Evolutionary conservation across 2,329 filamentous ascomycete species (phyloP), one percentile per base, ranked within the genome.

Genomic region (Laburnicola sp.): DNA sequence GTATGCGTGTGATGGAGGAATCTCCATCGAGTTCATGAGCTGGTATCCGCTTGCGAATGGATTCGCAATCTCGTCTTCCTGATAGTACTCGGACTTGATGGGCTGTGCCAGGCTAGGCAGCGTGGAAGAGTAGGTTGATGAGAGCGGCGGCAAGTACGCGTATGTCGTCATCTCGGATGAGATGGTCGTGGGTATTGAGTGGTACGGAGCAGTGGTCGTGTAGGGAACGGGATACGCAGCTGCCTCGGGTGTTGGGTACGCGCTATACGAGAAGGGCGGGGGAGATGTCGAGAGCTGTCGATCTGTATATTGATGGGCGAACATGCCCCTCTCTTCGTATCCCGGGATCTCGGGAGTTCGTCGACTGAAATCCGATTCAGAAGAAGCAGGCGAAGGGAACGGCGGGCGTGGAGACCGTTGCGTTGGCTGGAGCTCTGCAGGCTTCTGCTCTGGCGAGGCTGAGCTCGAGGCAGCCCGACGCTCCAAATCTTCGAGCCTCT

Each of bases 401-500:
- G 72, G 66, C 55, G 68, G 69, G 60, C 67, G 70, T 50, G 69
- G 68, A 49, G 68, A 74, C 30, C 57, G 58, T 49, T 64, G 64
- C 28, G 66, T 65, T 52, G 67, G 66, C 45, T 79, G 76, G 22
- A 82, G 76, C 67, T 84, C 79, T 44, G 76, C 78, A 51, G 80
- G 81, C 56, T 76, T 75, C 64, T 82, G 80, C 68, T 85, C 82
- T 46, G 83, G 83, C 34, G 80, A 83, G 70, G 76, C 80, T 61
- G 78, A 82, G 52, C 80, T 80, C 58, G 85, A 77, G 39, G 86
- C 87, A 51, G 89, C 89, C 60, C 88, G 82, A 69, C 87, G 85
- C 81, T 93, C 89, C 63, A 93, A 82, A 70, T 93, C 89, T 79
- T 93, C 88, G 69, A 94, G 80, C 67, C 89, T 86, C 79, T 87